Base-by-base conservation (phyloP, 2,329 filamentous ascomycete genomes). In the Paraphoma sp. region DNA sequence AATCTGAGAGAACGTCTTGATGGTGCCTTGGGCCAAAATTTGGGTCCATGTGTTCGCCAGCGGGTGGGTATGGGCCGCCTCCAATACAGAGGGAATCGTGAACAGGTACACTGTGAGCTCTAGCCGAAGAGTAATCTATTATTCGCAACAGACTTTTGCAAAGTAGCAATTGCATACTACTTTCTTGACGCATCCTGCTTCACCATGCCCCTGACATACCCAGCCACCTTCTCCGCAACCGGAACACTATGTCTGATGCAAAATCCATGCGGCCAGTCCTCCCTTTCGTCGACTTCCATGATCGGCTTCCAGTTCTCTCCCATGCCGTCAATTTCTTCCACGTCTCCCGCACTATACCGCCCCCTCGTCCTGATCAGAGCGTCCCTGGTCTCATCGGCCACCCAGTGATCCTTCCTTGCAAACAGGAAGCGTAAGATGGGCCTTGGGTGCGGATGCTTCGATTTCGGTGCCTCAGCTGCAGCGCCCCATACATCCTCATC, bases 401-500 rank as follows among this genome's bases (percentile, higher is more conserved):
- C 83, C 86, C 86, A 88, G 65, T 87, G 84, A 66, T 89, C 86
- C 46, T 83, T 75, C 36, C 81, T 75, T 1, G 83, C 86, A 70
- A 87, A 89, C 62, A 86, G 82, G 65, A 89, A 86, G 49, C 82
- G 81, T 42, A 88, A 59, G 48, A 79, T 80, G 3, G 81, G 75
- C 1, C 79, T 70, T 7, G 77, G 68, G 45, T 77, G 67, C 14
- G 67, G 62, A 41, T 72, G 63, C 31, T 56, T 38, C 7, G 65
- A 55, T 33, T 62, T 33, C 4, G 62, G 59, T 43, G 53, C 57
- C 4, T 51, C 55, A 45, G 70, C 59, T 1, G 76, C 73, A 17
- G 80, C 78, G 1, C 85, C 86, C 86, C 86, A 89, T 41, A 88
- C 76, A 55, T 86, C 83, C 53, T 82, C 80, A 17, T 80, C 80